Base-by-base conservation (phyloP, 2,329 filamentous ascomycete species). In the Ascochyta pisi region DNA sequence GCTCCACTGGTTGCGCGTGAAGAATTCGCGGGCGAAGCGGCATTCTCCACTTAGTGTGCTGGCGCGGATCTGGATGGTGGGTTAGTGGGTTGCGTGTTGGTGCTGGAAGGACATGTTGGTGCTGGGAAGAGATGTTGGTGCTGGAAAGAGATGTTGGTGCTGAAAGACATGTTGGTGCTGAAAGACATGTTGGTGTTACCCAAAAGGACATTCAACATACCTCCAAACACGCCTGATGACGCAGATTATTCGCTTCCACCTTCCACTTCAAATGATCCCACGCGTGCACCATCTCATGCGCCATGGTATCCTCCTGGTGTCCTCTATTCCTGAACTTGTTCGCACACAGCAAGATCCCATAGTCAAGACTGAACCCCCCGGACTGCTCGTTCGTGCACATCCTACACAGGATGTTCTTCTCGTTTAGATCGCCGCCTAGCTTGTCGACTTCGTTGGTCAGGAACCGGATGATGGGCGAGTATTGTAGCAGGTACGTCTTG, bases 201-300 rank as follows among this genome's bases (percentile, higher is more conserved):
- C 19, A 19, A 19, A 19, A 19, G 3, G 3, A 19, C 19, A 19
- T 19, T 40, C 7, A 15, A 35, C 27, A 34, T 77, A 94, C 91
- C 87, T 99, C 95, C 52, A 93, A 89, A 76, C 95, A 99, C 51
- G 95, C 95, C 33, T 93, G 91, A 78, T 99, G 95, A 74, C 88
- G 87, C 76, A 99, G 74, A 74, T 90, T 86, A n/a, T 80, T 77
- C 80, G 90, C 91, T 71, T 98, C 89, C 40, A 97, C 87, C 77
- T 96, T 95, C 81, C 92, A 99, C 61, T 94, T 82, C 66, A 98
- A 73, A 74, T 96, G 90, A 74, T 99, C 95, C 82, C 92, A 98
- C 1, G 93, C 93, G 76, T 99, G 95, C 49, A 99, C 90, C 92
- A 99, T 96, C 80, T 99, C 95, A 77, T 99, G 95, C 26, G 93